Evolutionary conservation across 495 filamentous ascomycete genomes (phyloP).

Genomic region (Astrocystis sublimbata): DNA sequence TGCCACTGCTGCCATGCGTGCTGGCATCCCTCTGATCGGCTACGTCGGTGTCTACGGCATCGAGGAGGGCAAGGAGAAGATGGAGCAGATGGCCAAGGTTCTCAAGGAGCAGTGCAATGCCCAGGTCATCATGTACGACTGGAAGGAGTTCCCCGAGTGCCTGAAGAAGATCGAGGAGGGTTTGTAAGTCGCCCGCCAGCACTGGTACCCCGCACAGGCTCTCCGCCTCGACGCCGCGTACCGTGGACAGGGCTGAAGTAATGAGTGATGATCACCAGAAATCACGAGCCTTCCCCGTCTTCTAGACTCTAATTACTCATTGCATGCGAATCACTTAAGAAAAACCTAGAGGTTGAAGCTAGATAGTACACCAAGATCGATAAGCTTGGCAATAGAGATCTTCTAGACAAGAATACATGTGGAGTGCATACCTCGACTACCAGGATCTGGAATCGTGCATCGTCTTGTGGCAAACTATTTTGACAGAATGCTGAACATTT

Average conservation of each 20-base stretch:
- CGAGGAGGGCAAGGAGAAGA: constrained; percentile 60
- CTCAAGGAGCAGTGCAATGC: constrained; percentile 68
- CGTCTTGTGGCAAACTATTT: not conserved
- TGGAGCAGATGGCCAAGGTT: constrained; percentile 68
- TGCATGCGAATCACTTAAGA: not conserved
- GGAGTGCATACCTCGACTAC: constrained; percentile 2
- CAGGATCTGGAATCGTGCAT: not conserved
- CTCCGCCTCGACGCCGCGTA: not conserved
- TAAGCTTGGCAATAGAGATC: constrained; percentile 6
- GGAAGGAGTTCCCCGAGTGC: constrained; percentile 74
- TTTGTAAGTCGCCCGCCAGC: constrained; percentile 24
- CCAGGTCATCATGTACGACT: constrained; percentile 78
- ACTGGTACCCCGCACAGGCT: constrained; percentile 1
- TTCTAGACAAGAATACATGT: constrained; percentile 6
- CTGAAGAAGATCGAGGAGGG: constrained; percentile 68
- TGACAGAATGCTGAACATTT: not conserved
- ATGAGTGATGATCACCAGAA: constrained; percentile 17
- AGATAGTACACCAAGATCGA: not conserved
- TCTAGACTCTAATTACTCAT: constrained; percentile 19
- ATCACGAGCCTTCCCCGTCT: constrained; percentile 6
- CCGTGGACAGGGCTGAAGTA: constrained; percentile 11
- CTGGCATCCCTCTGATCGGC: constrained; percentile 79
- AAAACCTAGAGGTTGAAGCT: constrained; percentile 6
- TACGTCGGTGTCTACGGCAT: constrained; percentile 80
- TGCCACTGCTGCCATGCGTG: constrained; percentile 74